These are phyloP conservation scores for Eucalyptus curtisii DNA, from an alignment of 345 rosid genomes.

Conservation along the genomic window DNA sequence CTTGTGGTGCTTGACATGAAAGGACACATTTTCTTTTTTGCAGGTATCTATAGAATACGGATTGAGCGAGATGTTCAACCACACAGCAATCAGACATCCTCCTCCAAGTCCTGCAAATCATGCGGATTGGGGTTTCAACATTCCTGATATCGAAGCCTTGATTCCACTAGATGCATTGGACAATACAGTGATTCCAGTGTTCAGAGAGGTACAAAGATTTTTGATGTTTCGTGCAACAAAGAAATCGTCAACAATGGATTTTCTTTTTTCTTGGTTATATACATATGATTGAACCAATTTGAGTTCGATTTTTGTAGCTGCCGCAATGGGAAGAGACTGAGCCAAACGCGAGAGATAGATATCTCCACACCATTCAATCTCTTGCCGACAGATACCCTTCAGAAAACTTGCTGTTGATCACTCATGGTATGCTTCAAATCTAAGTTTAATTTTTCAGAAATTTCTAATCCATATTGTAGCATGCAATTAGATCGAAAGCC, in stretches of 20 bases:
- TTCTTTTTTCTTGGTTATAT: neutral
- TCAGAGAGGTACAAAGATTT: conserved; percentile 29
- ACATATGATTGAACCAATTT: neutral
- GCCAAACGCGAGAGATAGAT: conserved; percentile 33
- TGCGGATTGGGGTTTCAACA: conserved; percentile 38
- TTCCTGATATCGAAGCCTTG: conserved; percentile 45
- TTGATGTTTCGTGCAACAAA: neutral
- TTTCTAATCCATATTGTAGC: neutral
- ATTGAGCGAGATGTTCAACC: conserved; percentile 64
- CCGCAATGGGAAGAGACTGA: conserved; percentile 69
- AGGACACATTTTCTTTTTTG: neutral
- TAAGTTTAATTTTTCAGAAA: neutral
- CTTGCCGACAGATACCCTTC: conserved; percentile 70
- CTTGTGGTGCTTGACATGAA: neutral
- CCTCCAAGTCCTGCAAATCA: conserved; percentile 24
- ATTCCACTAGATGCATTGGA: conserved; percentile 57
- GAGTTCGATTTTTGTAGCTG: conserved; percentile 18
- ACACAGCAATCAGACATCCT: conserved; percentile 45
- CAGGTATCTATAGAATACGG: conserved; percentile 78
- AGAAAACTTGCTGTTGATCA: conserved; percentile 71
- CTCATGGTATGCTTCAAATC: conserved; percentile 40
- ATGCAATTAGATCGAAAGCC: neutral
- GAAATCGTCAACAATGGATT: neutral
- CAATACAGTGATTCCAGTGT: conserved; percentile 22
- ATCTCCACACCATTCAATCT: conserved; percentile 32